phyloP scores from a whole-genome alignment of 345 rosid genomes.

The Aquilaria malaccensis region DNA sequence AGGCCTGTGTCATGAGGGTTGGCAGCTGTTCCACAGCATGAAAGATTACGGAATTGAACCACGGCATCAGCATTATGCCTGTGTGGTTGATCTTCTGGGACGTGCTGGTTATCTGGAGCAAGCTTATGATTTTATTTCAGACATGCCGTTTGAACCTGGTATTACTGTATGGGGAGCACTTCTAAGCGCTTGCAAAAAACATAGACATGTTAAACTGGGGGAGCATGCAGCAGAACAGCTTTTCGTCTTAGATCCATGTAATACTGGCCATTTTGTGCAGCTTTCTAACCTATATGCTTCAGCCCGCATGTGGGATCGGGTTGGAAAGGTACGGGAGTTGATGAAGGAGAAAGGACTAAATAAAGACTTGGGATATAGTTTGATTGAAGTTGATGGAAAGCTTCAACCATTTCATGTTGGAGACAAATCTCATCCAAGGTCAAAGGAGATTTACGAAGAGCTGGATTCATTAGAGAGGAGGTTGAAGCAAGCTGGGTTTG shows the following conservation, averaged over 20 bases:
- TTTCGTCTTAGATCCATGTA: conserved; percentile 48
- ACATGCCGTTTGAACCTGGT: conserved; percentile 58
- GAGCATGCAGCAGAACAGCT: conserved; percentile 61
- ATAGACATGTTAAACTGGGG: conserved; percentile 49
- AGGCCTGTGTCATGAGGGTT: conserved; percentile 59
- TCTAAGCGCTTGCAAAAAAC: conserved; percentile 59
- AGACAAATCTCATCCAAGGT: conserved; percentile 52
- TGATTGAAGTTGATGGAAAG: conserved; percentile 51
- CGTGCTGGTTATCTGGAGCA: conserved; percentile 50
- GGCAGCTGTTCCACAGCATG: conserved; percentile 58
- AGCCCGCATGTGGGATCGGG: conserved; percentile 45
- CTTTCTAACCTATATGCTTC: conserved; percentile 76
- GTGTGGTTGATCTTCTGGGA: conserved; percentile 68
- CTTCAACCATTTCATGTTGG: conserved; percentile 50
- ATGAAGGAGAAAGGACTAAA: conserved; percentile 55
- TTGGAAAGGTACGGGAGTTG: conserved; percentile 39
- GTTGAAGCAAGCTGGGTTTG: conserved; percentile 51
- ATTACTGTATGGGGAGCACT: conserved; percentile 65
- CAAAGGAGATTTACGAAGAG: conserved; percentile 36
- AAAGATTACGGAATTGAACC: conserved; percentile 43
- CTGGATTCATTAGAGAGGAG: conserved; percentile 42
- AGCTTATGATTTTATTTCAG: conserved; percentile 48
- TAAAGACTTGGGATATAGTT: conserved; percentile 56
- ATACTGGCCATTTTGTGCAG: conserved; percentile 64
- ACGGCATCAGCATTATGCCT: conserved; percentile 61